Conservation (phyloP, 1,284 basidiomycete genomes). For the Rhizopogon hawkerae region DNA sequence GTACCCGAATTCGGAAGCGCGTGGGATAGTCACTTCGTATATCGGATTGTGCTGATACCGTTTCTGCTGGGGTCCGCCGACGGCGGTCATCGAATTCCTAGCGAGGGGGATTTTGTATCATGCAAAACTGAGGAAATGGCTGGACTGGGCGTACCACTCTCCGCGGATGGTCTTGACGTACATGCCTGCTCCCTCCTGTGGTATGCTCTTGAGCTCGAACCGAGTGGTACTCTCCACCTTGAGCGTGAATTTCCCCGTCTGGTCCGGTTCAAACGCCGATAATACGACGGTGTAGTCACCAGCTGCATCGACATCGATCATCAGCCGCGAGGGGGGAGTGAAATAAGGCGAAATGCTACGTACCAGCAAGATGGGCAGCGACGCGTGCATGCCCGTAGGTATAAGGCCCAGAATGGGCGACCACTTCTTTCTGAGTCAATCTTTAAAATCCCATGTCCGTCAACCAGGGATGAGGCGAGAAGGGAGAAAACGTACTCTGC, state of each 20-base stretch:
- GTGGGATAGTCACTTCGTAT: constrained; percentile 52
- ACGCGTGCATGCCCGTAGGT: constrained; percentile 68
- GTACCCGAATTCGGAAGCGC: constrained; percentile 53
- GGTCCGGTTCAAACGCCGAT: constrained; percentile 74
- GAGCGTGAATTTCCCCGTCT: constrained; percentile 59
- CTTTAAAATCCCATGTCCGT: constrained; percentile 26
- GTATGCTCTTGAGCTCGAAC: constrained; percentile 70
- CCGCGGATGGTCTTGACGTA: constrained; percentile 61
- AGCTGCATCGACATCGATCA: constrained; percentile 26
- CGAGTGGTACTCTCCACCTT: constrained; percentile 52
- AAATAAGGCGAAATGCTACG: constrained; percentile 13
- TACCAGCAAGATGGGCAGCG: constrained; percentile 48
- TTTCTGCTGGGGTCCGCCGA: constrained; percentile 58
- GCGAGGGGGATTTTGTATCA: neutral
- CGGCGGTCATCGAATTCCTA: constrained; percentile 50
- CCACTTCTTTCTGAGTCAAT: constrained; percentile 57
- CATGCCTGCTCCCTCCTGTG: constrained; percentile 89
- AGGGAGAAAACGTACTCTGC: constrained; percentile 48
- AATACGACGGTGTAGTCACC: constrained; percentile 78
- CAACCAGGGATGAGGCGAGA: neutral
- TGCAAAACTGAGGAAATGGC: neutral
- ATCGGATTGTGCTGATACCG: constrained; percentile 61
- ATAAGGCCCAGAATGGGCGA: constrained; percentile 73
- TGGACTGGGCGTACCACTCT: constrained; percentile 51
- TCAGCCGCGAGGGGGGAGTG: neutral